phyloP scores from a whole-genome alignment of 202 grass and related monocot genomes.

The Bolboschoenoplectus hybrid region DNA sequence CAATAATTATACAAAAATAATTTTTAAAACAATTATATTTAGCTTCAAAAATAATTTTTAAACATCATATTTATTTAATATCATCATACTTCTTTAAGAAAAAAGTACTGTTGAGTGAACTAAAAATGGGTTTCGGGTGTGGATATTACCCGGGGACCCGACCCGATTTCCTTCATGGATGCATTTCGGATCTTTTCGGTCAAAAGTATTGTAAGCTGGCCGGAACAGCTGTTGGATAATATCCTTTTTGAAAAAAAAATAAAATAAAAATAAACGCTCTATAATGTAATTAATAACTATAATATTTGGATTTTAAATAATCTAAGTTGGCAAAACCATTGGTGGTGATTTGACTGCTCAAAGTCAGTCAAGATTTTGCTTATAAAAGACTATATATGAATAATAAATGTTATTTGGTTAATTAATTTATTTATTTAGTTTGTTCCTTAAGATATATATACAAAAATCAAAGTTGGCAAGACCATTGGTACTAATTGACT shows the following conservation, averaged over 20 bases:
- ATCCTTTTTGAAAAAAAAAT: not conserved
- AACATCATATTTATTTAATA: too few species aligned
- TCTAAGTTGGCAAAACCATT: not conserved
- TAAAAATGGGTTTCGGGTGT: conserved; percentile 3
- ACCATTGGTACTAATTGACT: too few species aligned
- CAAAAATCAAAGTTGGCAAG: too few species aligned
- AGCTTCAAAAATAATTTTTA: too few species aligned
- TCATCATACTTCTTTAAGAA: not conserved
- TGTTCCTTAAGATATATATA: too few species aligned
- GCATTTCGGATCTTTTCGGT: not conserved
- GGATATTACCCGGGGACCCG: not conserved
- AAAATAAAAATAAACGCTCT: not conserved
- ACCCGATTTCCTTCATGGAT: not conserved
- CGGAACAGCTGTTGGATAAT: conserved; percentile 36
- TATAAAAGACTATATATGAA: not conserved
- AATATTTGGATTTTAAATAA: not conserved
- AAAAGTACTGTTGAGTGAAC: not conserved
- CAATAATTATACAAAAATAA: not conserved
- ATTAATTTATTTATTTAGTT: too few species aligned
- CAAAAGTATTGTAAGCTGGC: not conserved
- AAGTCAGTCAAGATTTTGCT: conserved; percentile 25
- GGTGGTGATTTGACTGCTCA: not conserved
- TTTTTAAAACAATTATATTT: not conserved
- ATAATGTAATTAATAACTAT: not conserved
- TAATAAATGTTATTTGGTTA: not conserved